A percentile compares a stretch with the other conserved stretches of the same genome.
Evolutionary conservation across 345 rosid species (phyloP).

Genomic region (Corchorus capsularis): DNA sequence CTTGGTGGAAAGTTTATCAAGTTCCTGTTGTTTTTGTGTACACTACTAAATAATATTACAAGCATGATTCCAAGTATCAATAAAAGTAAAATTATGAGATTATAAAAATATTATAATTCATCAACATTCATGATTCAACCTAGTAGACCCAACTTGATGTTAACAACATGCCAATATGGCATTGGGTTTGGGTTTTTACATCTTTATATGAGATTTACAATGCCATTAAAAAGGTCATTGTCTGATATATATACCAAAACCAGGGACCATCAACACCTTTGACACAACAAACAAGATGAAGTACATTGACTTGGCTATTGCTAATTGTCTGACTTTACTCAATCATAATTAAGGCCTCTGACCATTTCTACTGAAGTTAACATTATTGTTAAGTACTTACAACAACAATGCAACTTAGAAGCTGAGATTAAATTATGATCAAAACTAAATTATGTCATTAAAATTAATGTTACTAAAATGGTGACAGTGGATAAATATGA

Average conservation of each 20-base stretch:
- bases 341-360: too few species aligned
- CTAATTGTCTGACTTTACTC: not conserved
- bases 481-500: not conserved
- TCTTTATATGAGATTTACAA: not conserved
- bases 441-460: not conserved
- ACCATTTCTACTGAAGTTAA: too few species aligned
- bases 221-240: not conserved
- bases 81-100: not conserved
- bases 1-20: not conserved
- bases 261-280: not conserved
- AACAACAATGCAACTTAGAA: not conserved
- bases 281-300: constrained; percentile 3
- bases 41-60: not conserved
- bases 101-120: not conserved
- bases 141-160: not conserved
- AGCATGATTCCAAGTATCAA: not conserved
- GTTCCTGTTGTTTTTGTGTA: not conserved
- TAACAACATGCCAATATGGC: not conserved
- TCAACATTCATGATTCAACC: not conserved
- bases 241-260: not conserved
- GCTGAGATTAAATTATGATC: not conserved
- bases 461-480: not conserved
- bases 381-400: not conserved
- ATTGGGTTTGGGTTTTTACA: not conserved
- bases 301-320: not conserved